Base-by-base conservation (phyloP, 495 filamentous ascomycete species). In the Penicillium manginii region DNA sequence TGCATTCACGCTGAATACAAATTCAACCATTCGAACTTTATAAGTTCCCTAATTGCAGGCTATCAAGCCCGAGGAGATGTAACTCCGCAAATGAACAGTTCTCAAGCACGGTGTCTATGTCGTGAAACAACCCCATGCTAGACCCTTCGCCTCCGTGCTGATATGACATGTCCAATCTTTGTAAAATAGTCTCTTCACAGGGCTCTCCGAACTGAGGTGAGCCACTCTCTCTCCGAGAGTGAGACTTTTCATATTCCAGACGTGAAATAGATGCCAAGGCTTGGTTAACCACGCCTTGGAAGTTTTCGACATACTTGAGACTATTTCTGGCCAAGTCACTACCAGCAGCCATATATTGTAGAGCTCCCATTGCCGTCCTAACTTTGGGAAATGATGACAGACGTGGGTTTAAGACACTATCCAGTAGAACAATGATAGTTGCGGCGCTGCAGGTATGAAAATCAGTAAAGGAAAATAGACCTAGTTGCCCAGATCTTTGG, bases 371-470 rank as follows among this genome's bases (percentile, higher is more conserved):
- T 50, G 47, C 47, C 47, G 19, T 50, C 31, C 47, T 50, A 19
- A 50, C 22, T 50, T 50, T 50, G 4, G 47, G 31, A 19, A 31
- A 50, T 50, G 47, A 50, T 50, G 47, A 15, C 4, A 50, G 47
- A 50, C 47, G 47, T 50, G 47, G 47, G 47, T 50, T 7, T 32
- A 50, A 32, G 22, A 50, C 31, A 50, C 47, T 50, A 31, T 50
- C 47, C 47, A 50, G 47, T 21, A 50, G 47, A 50, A 50, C 47
- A 32, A 50, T 19, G 31, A 50, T 32, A 19, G 47, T 32, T 50
- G 47, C 47, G 23, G 47, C 23, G 18, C 47, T 50, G 47, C 47
- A 50, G 47, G 47, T 50, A 50, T 50, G 47, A 19, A 50, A 50
- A 50, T 50, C 47, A 50, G 47, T 50, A 32, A 17, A 32, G 31